Percentiles rank a stretch among this genome's conserved stretches.
Evolutionary conservation across 805 yeast genomes (phyloP).

Genomic region (Candida arabinofermentans): DNA sequence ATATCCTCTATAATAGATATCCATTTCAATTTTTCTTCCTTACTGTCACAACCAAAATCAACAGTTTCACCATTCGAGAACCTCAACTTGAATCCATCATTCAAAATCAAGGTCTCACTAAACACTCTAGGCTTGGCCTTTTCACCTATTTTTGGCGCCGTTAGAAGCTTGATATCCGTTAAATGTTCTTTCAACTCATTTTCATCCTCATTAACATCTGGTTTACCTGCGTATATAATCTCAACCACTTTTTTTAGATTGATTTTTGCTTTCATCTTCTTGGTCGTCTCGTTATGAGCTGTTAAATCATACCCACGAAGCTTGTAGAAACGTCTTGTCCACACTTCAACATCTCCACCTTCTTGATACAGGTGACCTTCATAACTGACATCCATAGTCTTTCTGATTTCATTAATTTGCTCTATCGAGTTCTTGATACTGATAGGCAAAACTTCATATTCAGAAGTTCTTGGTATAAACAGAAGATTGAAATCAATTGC

Average conservation of each 20-base stretch:
- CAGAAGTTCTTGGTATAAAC: constrained; percentile 59
- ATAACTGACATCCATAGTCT: constrained; percentile 25
- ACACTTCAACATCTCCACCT: constrained; percentile 81
- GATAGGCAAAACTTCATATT: constrained; percentile 62
- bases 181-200: constrained; percentile 6
- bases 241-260: constrained; percentile 66
- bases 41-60: constrained; percentile 79
- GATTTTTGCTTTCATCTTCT: constrained; percentile 69
- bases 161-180: constrained; percentile 14
- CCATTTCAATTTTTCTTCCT: constrained; percentile 63
- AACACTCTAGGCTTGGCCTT: constrained; percentile 43
- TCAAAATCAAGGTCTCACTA: constrained; percentile 66
- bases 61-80: constrained; percentile 81
- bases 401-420: constrained; percentile 35
- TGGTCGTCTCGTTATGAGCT: constrained; percentile 70
- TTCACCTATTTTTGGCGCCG: constrained; percentile 20
- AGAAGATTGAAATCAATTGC: constrained; percentile 64
- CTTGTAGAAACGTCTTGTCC: constrained; percentile 73
- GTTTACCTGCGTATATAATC: constrained; percentile 41
- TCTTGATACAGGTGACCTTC: constrained; percentile 82
- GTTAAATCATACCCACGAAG: constrained; percentile 66
- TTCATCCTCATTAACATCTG: constrained; percentile 19
- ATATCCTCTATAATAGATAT: constrained; percentile 52
- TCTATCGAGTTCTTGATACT: constrained; percentile 54
- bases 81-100: constrained; percentile 68